These are phyloP conservation scores for Phytophthora boehmeriae DNA, from an alignment of 352 stramenopile species.

Conservation along the genomic window DNA sequence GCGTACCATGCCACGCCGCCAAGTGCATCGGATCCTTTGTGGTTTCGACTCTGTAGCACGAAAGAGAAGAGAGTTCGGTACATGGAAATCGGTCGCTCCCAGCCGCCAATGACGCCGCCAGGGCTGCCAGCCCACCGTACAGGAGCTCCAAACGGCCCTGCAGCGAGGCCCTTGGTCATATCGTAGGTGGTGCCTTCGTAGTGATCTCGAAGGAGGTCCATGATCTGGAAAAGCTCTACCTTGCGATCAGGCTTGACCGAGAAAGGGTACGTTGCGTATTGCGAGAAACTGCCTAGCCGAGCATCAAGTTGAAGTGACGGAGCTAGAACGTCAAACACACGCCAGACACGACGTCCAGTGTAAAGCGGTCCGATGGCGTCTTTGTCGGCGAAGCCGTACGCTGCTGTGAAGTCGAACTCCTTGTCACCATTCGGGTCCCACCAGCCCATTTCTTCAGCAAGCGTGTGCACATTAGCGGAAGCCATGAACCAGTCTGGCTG, in stretches of 20 bases:
- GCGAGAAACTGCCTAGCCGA: slow-evolving; percentile 59
- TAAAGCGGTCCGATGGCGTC: slow-evolving; percentile 72
- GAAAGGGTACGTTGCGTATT: slow-evolving; percentile 90
- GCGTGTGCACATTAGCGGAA: slow-evolving; percentile 83
- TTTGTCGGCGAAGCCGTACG: slow-evolving; percentile 70
- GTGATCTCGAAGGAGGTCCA: slow-evolving; percentile 87
- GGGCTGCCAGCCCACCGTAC: slow-evolving; percentile 78
- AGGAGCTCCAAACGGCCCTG: slow-evolving; percentile 90
- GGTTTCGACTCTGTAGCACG: slow-evolving; percentile 53
- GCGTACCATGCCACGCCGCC: slow-evolving; percentile 73
- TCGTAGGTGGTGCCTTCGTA: slow-evolving; percentile 92
- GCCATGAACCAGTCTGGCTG: slow-evolving; percentile 89
- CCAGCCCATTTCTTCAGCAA: slow-evolving; percentile 88
- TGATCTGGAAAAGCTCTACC: slow-evolving; percentile 73
- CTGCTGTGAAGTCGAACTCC: slow-evolving; percentile 72
- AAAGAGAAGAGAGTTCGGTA: slow-evolving; percentile 91
- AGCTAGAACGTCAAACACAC: slow-evolving; percentile 81
- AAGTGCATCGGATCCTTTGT: slow-evolving; percentile 43
- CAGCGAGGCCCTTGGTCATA: slow-evolving; percentile 83
- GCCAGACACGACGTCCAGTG: slow-evolving; percentile 88
- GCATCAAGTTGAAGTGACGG: slow-evolving; percentile 80
- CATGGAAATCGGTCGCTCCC: slow-evolving; percentile 92
- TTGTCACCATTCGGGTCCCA: slow-evolving; percentile 60
- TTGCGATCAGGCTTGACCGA: slow-evolving; percentile 76
- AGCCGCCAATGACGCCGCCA: slow-evolving; percentile 63